A percentile compares a stretch with the other conserved stretches of the same genome.
Evolutionary conservation across 208 protist genomes (phyloP).

Genomic region (Borovskyia barvae): DNA sequence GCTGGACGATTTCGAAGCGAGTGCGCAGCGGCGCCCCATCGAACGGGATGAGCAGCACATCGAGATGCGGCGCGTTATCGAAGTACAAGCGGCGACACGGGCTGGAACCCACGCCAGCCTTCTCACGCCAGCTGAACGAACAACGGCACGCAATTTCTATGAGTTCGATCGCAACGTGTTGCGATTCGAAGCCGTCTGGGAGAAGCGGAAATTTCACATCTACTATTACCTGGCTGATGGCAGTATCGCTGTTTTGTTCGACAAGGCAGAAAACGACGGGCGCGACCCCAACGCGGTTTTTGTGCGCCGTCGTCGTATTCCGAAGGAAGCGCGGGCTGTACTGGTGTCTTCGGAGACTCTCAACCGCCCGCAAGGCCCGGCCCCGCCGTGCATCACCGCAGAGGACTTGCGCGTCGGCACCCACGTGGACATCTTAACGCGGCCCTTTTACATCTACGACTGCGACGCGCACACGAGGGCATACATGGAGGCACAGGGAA

Average conservation of each 20-base stretch:
- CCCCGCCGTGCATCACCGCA: conserved; percentile 50
- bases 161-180: conserved; percentile 94
- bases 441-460: conserved; percentile 90
- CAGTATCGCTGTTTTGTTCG: conserved; percentile 93
- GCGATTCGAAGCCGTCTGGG: conserved; percentile 95
- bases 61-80: conserved; percentile 83
- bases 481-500: conserved; percentile 73
- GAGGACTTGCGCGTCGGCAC: conserved; percentile 86
- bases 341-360: conserved; percentile 68
- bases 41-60: conserved; percentile 63
- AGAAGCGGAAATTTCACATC: conserved; percentile 90
- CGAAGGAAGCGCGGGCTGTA: conserved; percentile 42
- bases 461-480: conserved; percentile 91
- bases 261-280: conserved; percentile 89
- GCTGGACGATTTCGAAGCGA: conserved; percentile 72
- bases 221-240: conserved; percentile 96
- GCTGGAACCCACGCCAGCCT: conserved; percentile 75
- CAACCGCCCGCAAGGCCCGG: conserved; percentile 39
- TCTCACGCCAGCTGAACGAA: conserved; percentile 79
- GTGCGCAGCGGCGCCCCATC: conserved; percentile 10
- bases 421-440: conserved; percentile 75
- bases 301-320: conserved; percentile 83
- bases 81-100: conserved; percentile 60
- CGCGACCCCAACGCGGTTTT: conserved; percentile 93
- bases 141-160: conserved; percentile 84